Evolutionary conservation across 345 rosid genomes (phyloP).

Genomic region (Melastoma malabathricum): DNA sequence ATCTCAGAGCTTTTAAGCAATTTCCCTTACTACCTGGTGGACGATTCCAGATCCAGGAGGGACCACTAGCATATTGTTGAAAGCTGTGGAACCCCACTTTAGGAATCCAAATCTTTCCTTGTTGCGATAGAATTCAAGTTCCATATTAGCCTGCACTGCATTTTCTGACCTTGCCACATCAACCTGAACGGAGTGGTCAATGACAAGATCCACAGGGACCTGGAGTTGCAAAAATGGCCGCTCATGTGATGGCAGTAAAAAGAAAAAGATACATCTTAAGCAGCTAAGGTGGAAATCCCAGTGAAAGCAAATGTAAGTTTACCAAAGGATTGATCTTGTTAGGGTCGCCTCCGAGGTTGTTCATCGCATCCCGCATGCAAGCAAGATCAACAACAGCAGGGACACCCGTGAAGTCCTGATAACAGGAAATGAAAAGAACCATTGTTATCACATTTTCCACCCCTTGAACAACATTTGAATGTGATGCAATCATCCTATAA

Average conservation of each 20-base stretch:
- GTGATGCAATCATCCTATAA: neutral
- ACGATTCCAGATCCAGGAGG: slow-evolving; percentile 97
- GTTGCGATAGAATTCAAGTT: slow-evolving; percentile 73
- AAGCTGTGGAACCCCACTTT: slow-evolving; percentile 93
- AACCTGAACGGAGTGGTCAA: slow-evolving; percentile 93
- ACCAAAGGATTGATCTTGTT: slow-evolving; percentile 62
- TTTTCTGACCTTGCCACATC: slow-evolving; percentile 87
- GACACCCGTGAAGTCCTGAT: slow-evolving; percentile 68
- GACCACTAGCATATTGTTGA: slow-evolving; percentile 86
- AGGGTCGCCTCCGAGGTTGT: slow-evolving; percentile 53
- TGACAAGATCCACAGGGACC: slow-evolving; percentile 98
- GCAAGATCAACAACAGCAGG: slow-evolving; percentile 87
- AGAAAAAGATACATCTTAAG: neutral
- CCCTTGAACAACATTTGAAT: too few species aligned
- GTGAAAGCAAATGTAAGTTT: slow-evolving; percentile 7
- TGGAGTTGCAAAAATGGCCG: slow-evolving; percentile 9
- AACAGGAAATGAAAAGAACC: neutral
- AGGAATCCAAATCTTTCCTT: slow-evolving; percentile 88
- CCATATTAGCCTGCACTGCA: slow-evolving; percentile 92
- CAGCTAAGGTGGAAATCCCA: neutral
- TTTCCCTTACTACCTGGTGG: slow-evolving; percentile 51
- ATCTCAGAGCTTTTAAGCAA: neutral
- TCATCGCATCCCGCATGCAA: slow-evolving; percentile 81
- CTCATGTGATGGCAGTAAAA: too few species aligned
- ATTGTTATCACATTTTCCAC: too few species aligned